Evolutionary conservation across 2,329 filamentous ascomycete genomes (phyloP).

Genomic region (Fusarium sororula): DNA sequence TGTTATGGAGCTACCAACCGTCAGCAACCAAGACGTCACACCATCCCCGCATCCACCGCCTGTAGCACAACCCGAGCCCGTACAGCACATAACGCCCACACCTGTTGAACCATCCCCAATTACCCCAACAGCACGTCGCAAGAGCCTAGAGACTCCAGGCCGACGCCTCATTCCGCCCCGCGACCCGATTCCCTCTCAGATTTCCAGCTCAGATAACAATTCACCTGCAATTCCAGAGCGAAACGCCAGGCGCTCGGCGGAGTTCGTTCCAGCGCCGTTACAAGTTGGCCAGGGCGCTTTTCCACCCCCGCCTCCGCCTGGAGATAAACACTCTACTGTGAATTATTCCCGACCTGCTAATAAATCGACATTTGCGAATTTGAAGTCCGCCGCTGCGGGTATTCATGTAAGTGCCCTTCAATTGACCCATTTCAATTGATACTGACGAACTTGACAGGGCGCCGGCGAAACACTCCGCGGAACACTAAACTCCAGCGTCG

Average conservation of each 20-base stretch:
- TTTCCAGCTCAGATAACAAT: neutral
- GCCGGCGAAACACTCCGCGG: conserved; percentile 39
- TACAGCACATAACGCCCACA: conserved; percentile 4
- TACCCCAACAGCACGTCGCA: conserved; percentile 25
- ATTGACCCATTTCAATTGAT: rapidly evolving
- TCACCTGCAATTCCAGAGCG: conserved; percentile 33
- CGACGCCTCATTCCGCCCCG: conserved; percentile 34
- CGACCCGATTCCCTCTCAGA: conserved; percentile 13
- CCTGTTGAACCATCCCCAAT: conserved; percentile 1
- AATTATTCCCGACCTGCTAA: conserved; percentile 28
- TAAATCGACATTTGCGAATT: conserved; percentile 36
- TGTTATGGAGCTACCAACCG: conserved; percentile 28
- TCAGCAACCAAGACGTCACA: conserved; percentile 20
- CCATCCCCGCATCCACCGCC: conserved; percentile 1
- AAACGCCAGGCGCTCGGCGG: neutral
- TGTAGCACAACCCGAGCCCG: neutral
- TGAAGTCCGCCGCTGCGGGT: conserved; percentile 35
- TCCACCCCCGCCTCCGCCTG: neutral
- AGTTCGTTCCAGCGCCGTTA: conserved; percentile 6
- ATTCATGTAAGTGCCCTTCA: conserved; percentile 20
- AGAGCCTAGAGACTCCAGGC: conserved; percentile 38
- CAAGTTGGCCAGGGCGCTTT: conserved; percentile 7
- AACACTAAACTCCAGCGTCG: conserved; percentile 38
- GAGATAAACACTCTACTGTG: neutral
- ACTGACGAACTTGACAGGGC: conserved; percentile 15